Base-by-base conservation (phyloP, 2,329 filamentous ascomycete species). In the Claviceps arundinis region DNA sequence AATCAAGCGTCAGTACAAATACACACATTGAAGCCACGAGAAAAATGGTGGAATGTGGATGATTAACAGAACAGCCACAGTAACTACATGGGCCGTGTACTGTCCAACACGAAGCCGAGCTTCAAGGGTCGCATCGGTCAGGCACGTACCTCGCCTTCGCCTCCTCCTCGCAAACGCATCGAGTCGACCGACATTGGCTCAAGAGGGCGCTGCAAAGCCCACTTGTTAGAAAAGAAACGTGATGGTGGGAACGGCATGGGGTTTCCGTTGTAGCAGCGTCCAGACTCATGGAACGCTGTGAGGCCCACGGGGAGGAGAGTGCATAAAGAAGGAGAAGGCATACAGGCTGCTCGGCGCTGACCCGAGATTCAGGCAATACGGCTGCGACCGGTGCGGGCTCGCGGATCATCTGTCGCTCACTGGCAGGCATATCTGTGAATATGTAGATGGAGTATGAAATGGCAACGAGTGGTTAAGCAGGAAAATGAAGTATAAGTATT, bases 271-370 rank as follows among this genome's bases (percentile, higher is more conserved):
- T 30, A 30, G 24, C 24, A 24, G 26, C 7, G 7, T 30, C 26
- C 26, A 30, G 26, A 2, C 30, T 30, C 30, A 30, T 30, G 30
- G 30, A 11, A 11, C 30, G 8, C 30, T 4, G 30, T 30, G 30
- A 30, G 30, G 2, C 30, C 11, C 30, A 30, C 30, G 7, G 7
- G 13, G 19, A 24, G 19, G 13, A 6, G 3, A 7, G 6, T 22
- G 14, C 13, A 5, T 26, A 26, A 45, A 45, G 13, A 45, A 45
- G 3, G 9, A 9, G 26, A 30, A 26, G n/a, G 47, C 67, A 49
- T 62, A 69, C 67, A 40, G 67, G 67, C 54, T 69, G 67, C 50
- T 68, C 64, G 53, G 59, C 52, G 58, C 59, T 66, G 48, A 57
- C 50, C 52, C 57, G 62, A 30, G 53, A 24, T 22, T 45, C 14